Conservation (phyloP, 2,329 filamentous ascomycete genomes). For the Parastagonospora nodorum region DNA sequence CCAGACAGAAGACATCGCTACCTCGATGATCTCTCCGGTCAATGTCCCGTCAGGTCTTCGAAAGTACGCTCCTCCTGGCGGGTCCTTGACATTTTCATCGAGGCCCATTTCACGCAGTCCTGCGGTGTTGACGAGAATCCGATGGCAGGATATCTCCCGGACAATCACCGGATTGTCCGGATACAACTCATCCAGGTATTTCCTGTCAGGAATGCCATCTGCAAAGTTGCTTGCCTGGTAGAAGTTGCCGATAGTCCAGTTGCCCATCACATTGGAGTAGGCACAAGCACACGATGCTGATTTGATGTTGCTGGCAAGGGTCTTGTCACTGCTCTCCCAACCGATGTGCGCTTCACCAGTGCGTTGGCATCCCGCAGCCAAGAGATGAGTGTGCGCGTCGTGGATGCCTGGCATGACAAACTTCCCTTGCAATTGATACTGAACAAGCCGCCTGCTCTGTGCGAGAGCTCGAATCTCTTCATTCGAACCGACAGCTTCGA, state of each 20-base stretch:
- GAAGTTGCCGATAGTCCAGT: constrained; percentile 27
- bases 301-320: constrained; percentile 26
- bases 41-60: constrained; percentile 30
- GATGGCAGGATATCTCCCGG: constrained; percentile 34
- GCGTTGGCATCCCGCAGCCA: constrained; percentile 32
- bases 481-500: constrained; percentile 30
- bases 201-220: constrained; percentile 26
- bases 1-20: constrained; percentile 25
- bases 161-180: constrained; percentile 38
- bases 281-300: constrained; percentile 34
- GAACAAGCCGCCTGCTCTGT: constrained; percentile 13
- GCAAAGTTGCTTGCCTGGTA: constrained; percentile 24
- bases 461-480: constrained; percentile 24
- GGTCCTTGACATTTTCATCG: constrained; percentile 24
- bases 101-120: constrained; percentile 25
- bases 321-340: constrained; percentile 24
- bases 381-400: constrained; percentile 44
- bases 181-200: constrained; percentile 27
- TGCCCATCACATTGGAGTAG: constrained; percentile 27
- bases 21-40: constrained; percentile 38
- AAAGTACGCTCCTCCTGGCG: constrained; percentile 25
- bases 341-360: constrained; percentile 33
- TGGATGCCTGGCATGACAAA: constrained; percentile 48
- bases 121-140: constrained; percentile 20
- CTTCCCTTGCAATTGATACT: constrained; percentile 30